Percentiles rank a stretch among this genome's conserved stretches.
Conservation (phyloP, 768 basidiomycete genomes). For the Suillus hirtellus region DNA sequence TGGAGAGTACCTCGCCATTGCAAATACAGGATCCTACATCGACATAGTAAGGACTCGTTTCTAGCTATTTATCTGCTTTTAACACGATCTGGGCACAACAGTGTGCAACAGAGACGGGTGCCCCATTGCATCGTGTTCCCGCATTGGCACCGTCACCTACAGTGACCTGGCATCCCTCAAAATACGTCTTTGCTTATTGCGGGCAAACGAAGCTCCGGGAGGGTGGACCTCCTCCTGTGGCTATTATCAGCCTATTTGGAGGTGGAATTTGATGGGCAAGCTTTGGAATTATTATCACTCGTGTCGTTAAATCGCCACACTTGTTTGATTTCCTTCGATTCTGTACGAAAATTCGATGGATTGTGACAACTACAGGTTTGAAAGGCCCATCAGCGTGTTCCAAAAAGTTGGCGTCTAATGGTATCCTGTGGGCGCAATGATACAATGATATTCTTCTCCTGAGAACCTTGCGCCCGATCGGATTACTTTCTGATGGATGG, state of each 20-base stretch:
- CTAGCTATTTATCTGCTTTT: conserved; percentile 5
- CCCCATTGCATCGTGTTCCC: conserved; percentile 75
- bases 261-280: conserved; percentile 32
- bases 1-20: conserved; percentile 81
- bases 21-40: conserved; percentile 69
- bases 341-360: not conserved
- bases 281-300: not conserved
- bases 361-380: not conserved
- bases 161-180: conserved; percentile 82
- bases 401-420: not conserved
- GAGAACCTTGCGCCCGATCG: not conserved
- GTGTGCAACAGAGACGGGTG: conserved; percentile 79
- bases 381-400: not conserved
- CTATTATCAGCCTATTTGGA: conserved; percentile 76
- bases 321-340: not conserved
- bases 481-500: not conserved
- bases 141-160: conserved; percentile 71
- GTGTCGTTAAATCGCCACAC: not conserved
- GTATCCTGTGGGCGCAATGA: not conserved
- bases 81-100: conserved; percentile 33
- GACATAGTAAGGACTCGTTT: conserved; percentile 63
- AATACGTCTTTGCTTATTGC: conserved; percentile 79
- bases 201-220: conserved; percentile 71
- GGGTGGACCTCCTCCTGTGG: conserved; percentile 62
- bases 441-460: not conserved